Conservation (phyloP, 2,329 filamentous ascomycete species). For the Ophiostoma quercus region DNA sequence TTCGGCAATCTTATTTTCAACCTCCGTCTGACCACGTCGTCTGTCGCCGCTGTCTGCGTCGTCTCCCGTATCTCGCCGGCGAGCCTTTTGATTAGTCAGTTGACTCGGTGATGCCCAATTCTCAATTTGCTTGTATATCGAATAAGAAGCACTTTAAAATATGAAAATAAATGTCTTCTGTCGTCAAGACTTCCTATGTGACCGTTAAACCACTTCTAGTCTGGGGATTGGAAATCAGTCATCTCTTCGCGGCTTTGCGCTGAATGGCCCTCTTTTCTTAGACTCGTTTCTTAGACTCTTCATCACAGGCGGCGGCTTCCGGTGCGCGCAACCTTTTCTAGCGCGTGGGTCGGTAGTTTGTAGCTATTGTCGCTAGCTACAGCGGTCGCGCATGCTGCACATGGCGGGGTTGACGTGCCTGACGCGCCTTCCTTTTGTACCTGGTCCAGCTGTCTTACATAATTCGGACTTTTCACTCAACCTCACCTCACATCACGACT, state of each 20-base stretch:
- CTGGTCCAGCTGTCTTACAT: background rate
- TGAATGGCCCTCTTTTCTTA: background rate
- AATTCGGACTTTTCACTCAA: background rate
- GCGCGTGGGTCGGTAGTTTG: background rate
- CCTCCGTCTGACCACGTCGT: background rate
- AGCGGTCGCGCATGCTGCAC: background rate
- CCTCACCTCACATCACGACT: background rate
- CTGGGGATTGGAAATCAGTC: conserved; percentile 18
- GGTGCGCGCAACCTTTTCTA: conserved; percentile 3
- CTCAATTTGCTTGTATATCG: background rate
- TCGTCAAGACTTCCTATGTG: background rate
- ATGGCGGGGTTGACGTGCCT: conserved; percentile 7
- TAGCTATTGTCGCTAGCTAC: background rate
- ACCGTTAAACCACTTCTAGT: background rate
- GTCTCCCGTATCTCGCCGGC: background rate
- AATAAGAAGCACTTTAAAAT: background rate
- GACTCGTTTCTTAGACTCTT: background rate
- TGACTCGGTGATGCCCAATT: background rate
- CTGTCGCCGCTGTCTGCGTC: background rate
- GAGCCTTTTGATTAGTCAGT: background rate
- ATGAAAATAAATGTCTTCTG: background rate
- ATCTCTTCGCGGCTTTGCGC: background rate
- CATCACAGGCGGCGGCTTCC: background rate
- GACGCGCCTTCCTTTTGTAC: background rate
- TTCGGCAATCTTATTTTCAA: background rate